Evolutionary conservation across 768 basidiomycete genomes (phyloP).

Genomic region (Amyloporia xantha): DNA sequence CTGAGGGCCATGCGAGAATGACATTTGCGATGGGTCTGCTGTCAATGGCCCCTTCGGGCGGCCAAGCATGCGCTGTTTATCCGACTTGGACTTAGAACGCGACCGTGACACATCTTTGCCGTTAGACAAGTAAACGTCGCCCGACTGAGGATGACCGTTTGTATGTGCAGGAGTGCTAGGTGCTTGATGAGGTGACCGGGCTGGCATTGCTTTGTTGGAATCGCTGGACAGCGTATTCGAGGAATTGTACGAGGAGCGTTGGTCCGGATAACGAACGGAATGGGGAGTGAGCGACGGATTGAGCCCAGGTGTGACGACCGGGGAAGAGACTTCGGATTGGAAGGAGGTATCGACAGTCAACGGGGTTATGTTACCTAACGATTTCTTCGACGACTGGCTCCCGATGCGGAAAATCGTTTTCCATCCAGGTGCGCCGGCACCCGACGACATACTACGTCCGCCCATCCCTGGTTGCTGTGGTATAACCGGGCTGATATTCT

Average conservation of each 20-base stretch:
- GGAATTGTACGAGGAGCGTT: constrained; percentile 72
- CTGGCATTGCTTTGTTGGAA: constrained; percentile 39
- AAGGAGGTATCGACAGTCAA: constrained; percentile 49
- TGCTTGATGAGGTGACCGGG: constrained; percentile 13
- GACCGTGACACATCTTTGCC: constrained; percentile 13
- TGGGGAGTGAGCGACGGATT: constrained; percentile 48
- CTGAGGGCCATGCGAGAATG: constrained; percentile 32
- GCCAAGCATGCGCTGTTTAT: constrained; percentile 24
- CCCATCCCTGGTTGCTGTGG: constrained; percentile 15
- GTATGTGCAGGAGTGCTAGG: constrained; percentile 20
- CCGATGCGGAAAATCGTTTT: constrained; percentile 70
- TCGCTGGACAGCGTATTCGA: constrained; percentile 73
- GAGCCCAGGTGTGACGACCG: constrained; percentile 15
- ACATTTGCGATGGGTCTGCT: constrained; percentile 42
- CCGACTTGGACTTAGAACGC: constrained; percentile 24
- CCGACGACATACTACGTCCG: constrained; percentile 7
- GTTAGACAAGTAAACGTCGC: constrained; percentile 10
- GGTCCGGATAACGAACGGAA: constrained; percentile 47
- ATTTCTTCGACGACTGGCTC: constrained; percentile 58
- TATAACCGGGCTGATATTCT: constrained; percentile 16
- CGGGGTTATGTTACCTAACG: constrained; percentile 31
- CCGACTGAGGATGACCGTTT: constrained; percentile 9
- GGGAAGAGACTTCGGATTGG: constrained; percentile 27
- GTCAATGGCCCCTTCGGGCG: constrained; percentile 40
- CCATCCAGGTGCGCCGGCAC: constrained; percentile 37